Evolutionary conservation across 805 yeast species (phyloP), one percentile per base, ranked within the genome.

Genomic region (Cyberlindnera petersonii): DNA sequence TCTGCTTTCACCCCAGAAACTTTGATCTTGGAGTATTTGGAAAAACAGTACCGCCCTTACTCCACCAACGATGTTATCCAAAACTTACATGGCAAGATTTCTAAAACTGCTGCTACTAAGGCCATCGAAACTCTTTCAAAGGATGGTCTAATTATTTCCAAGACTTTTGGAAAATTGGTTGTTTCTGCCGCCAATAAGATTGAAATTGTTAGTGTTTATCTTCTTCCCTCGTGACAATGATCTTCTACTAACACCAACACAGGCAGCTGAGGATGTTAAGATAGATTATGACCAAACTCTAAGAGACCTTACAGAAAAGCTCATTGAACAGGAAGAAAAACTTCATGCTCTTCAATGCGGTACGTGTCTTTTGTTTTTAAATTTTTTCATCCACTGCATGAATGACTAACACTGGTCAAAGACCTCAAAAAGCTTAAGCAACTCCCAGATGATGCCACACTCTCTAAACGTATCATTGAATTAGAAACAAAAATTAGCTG

Each of bases 1-100:
- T n/a, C n/a, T n/a, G n/a, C n/a, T n/a, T n/a, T n/a, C n/a, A n/a
- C n/a, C 11, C 66, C 69, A 15, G 68, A 66, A 26, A 47, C 47
- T 6, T 33, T 58, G 18, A 61, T 71, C 19, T 49, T 56, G 28
- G 47, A 59, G 4, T 74, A 74, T 40, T 46, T 74, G 36, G 60
- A 53, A 18, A 55, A 57, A 3, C 75, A 72, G 44, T 70, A 68
- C 44, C 56, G 74, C 17, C 79, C 79, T 3, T 74, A 68, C 47
- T 70, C 72, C 1, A 55, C 66, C 8, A 64, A 67, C 33, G 79
- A 74, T 50, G 60, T 74, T 9, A 50, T 68, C 4, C 61, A 63
- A 33, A 74, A 74, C 36, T 44, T 74, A 24, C 75, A 72, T 35
- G 69, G 64, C 26, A 59, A 57, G 26, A 42, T 70, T 1, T 45